Evolutionary conservation across 192 early-diverging fungal species (phyloP), one percentile per base, ranked within the genome.

Genomic region (Coemansia sp.): DNA sequence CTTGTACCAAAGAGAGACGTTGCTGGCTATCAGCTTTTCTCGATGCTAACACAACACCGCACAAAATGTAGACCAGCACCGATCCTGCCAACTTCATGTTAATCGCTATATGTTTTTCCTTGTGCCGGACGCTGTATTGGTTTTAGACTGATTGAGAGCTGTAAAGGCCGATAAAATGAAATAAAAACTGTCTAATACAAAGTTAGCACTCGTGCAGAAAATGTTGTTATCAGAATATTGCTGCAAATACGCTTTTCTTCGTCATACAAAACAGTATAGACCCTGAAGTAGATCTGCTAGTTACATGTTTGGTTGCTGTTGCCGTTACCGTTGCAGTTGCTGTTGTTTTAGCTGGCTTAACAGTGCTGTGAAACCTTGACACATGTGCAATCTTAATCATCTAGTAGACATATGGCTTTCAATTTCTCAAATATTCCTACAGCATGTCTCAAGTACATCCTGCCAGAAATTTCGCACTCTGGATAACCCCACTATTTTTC

Each of bases 51-150:
- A 52, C 61, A 11, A 41, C 68, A 40, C 57, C 39, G 26, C 68
- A 63, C 15, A 69, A 13, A 36, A 42, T 51, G 41, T 39, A 39
- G 41, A 52, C 61, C 19, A 62, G 46, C 40, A 32, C 61, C 41
- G 61, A 49, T 47, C 41, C 41, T 56, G 41, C 41, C 22, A 62
- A 21, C 41, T 55, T 69, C 68, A 68, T 68, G 32, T 32, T 32
- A 32, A 12, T 32, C 41, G 21, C 41, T 42, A 32, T 42, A 8
- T 36, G 9, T 4, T 40, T 54, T 1, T 8, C 11, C 11, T 21
- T 32, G 26, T 10, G 21, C 51, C 51, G 11, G 2, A 32, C 32
- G 51, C 6, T 54, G 18, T 11, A 54, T 22, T 21, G 6, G 47
- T 4, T 32, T 32, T 32, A 32, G 32, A 32, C 1, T 1, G 32